Base-by-base conservation (phyloP, 768 basidiomycete species). In the Candolleomyces eurysporus region DNA sequence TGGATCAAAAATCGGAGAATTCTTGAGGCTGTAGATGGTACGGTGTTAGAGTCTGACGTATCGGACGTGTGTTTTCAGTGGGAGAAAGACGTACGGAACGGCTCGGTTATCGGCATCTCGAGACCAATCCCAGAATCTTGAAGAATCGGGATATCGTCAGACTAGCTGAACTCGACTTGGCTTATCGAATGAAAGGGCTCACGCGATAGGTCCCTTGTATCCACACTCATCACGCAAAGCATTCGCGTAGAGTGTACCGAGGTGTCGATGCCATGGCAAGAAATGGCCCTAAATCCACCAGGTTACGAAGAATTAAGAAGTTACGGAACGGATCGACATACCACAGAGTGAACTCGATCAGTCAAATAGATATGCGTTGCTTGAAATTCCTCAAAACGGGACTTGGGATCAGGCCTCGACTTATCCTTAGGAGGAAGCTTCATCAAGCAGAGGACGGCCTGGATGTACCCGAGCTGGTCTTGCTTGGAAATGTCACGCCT, bases 261-360 rank as follows among this genome's bases (percentile, higher is more conserved):
- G 64, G 53, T 64, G 66, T 6, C 69, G 61, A 39, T 72, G 71
- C 69, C 69, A 72, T 6, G 71, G 66, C 13, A 67, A 60, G 57
- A 72, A 72, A 30, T 72, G 67, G 2, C 71, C 68, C 68, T 71
- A 48, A 2, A 30, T 32, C 17, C 2, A 8, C 2, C 30, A 3
- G n/a, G 46, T 19, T 50, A 22, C 30, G n/a, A 40, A 21, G 8
- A 22, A 2, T 26, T 17, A 31, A 11, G 2, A 14, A 17, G 42
- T 21, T 5, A 21, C 22, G 21, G 42, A 21, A 22, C 2, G 36
- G 11, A 48, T 31, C 45, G 9, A 50, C 22, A 7, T 32, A 59
- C 58, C 14, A 51, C 49, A 5, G 17, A 42, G 30, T 59, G 58
- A 22, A 59, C 26, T 22, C n/a, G 9, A 16, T 11, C 19, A n/a